Base-by-base conservation (phyloP, 208 protist species). In the Trypanosomatidae sp. region DNA sequence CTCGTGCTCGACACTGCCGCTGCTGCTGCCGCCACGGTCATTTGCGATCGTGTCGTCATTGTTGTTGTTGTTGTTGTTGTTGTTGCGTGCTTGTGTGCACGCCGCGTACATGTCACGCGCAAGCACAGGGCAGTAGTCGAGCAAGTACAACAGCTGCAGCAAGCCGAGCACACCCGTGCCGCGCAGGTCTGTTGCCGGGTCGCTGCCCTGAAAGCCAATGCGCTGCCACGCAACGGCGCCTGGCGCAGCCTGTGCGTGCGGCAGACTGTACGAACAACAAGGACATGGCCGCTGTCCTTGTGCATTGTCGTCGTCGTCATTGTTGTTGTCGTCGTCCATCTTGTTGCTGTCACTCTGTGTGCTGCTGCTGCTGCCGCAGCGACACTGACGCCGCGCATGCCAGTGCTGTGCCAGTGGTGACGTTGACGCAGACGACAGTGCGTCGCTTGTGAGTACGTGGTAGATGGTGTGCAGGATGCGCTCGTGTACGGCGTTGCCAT, bases 121-220 rank as follows among this genome's bases (percentile, higher is more conserved):
- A 11, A 91, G 65, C 2, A 26, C 40, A 1, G 61, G 65, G 51
- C 86, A 84, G 62, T 80, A 73, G 40, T 81, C 67, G 43, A 85
- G 16, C 7, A 91, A 32, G 56, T 80, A 91, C 6, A 87, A 51
- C 19, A 72, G 15, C 49, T 80, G 66, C 4, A 91, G 46, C n/a
- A 87, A 60, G 13, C 73, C 76, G 11, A 84, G 50, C 15, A 91
- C 28, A 25, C 82, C 82, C 5, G 75, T 82, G 15, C 63, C 70
- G 16, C 82, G 82, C 22, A 87, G 58, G 37, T 91, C 82, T 6
- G 82, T 91, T 3, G 73, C 72, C 8, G 82, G 82, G 46, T 91
- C 71, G 30, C 37, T 48, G 16, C 82, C 82, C 41, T 91, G 82
- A 47, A 91, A 91, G 2, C 82, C 82, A 10, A 91, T 56, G 1